Conservation (phyloP, 495 filamentous ascomycete species). For the Aspergillus cristatus region DNA sequence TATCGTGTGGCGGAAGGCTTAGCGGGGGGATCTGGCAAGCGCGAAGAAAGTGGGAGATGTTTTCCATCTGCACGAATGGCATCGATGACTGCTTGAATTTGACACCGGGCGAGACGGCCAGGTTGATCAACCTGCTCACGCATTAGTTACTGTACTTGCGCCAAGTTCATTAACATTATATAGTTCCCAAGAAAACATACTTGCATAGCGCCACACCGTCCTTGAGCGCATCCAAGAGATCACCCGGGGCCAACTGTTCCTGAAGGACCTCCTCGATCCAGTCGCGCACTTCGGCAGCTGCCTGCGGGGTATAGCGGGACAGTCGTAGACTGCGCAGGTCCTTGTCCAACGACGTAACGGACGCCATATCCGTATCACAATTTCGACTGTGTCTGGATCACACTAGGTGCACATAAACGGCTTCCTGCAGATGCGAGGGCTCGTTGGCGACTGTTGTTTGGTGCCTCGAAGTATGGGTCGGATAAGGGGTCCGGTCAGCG, state of each 20-base stretch:
- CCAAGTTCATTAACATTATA: background rate
- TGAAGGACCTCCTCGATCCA: conserved; percentile 87
- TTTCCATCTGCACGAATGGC: conserved; percentile 99
- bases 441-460: too few relatives aligned
- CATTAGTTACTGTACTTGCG: conserved; percentile 2
- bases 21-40: conserved; percentile 78
- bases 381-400: background rate
- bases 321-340: conserved; percentile 90
- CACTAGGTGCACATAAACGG: too few relatives aligned
- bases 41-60: conserved; percentile 91
- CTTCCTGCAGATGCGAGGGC: too few relatives aligned
- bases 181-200: conserved; percentile 44
- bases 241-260: conserved; percentile 56
- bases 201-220: conserved; percentile 89
- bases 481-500: too few relatives aligned
- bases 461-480: too few relatives aligned
- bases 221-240: conserved; percentile 78
- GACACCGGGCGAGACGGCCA: conserved; percentile 69
- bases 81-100: conserved; percentile 73
- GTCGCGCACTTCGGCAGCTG: conserved; percentile 71
- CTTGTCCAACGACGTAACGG: conserved; percentile 86
- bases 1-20: conserved; percentile 82
- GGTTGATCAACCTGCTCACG: conserved; percentile 70
- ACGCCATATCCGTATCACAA: conserved; percentile 58
- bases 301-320: conserved; percentile 87